phyloP scores from a whole-genome alignment of 805 yeast genomes.

The Hanseniaspora meyeri region DNA sequence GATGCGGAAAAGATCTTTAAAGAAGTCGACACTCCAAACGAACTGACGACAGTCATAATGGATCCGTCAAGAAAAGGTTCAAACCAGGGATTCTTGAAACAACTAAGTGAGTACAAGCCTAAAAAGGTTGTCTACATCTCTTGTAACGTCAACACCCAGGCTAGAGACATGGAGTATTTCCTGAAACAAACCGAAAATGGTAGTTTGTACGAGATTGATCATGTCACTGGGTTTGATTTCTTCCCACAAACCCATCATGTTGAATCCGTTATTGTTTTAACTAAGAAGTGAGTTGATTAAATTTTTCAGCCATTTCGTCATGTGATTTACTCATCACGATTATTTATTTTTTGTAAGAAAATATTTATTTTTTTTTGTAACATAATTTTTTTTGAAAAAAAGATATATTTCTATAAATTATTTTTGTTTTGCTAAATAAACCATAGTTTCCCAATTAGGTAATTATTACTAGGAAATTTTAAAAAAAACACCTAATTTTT shows the following conservation, averaged over 20 bases:
- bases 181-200: conserved; percentile 55
- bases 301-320: background rate
- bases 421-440: too few species aligned
- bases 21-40: conserved; percentile 60
- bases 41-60: conserved; percentile 73
- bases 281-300: conserved; percentile 19
- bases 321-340: background rate
- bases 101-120: conserved; percentile 71
- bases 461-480: background rate
- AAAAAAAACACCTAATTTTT: too few species aligned
- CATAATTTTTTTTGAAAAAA: background rate
- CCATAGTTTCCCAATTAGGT: background rate
- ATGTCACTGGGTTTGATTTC: conserved; percentile 88
- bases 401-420: background rate
- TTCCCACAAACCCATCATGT: conserved; percentile 93
- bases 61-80: conserved; percentile 98
- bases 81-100: conserved; percentile 75
- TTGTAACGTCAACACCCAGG: conserved; percentile 96
- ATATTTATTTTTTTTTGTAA: background rate
- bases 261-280: conserved; percentile 70
- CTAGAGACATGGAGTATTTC: conserved; percentile 81
- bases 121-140: conserved; percentile 85
- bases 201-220: conserved; percentile 53
- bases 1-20: conserved; percentile 84
- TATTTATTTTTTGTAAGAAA: background rate